A percentile compares a stretch with the other conserved stretches of the same genome.
Evolutionary conservation across 257 asterid genomes (phyloP).

Genomic region (Primulina eburnea): DNA sequence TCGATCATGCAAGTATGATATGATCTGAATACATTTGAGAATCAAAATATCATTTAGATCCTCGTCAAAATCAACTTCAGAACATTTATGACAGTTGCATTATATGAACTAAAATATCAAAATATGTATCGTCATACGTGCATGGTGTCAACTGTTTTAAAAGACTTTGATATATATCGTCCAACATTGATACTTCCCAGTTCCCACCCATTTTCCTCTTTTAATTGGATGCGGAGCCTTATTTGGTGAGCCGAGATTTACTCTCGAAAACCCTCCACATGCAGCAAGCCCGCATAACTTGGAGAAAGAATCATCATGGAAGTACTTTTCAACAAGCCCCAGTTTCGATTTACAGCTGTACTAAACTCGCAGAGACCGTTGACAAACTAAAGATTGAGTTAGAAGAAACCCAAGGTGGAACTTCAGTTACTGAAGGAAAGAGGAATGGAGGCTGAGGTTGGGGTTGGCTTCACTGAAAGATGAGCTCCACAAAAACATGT

Average conservation of each 20-base stretch:
- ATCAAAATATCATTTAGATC: too few relatives aligned
- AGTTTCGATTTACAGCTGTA: slow-evolving; percentile 18
- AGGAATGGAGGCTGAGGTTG: slow-evolving; percentile 70
- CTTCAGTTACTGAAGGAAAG: slow-evolving; percentile 55
- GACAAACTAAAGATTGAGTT: slow-evolving; percentile 60
- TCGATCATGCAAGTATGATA: too few relatives aligned
- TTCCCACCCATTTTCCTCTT: slow-evolving; percentile 73
- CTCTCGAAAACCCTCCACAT: slow-evolving; percentile 35
- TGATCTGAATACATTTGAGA: too few relatives aligned
- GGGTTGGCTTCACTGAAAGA: slow-evolving; percentile 72
- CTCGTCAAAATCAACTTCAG: too few relatives aligned
- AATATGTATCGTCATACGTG: too few relatives aligned
- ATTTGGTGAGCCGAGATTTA: slow-evolving; percentile 43
- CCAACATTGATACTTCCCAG: slow-evolving; percentile 56
- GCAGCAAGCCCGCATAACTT: slow-evolving; percentile 31
- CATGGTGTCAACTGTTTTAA: too few relatives aligned
- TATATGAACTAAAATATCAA: too few relatives aligned
- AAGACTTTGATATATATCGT: neutral
- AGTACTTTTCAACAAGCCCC: slow-evolving; percentile 23
- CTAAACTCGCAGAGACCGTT: slow-evolving; percentile 28
- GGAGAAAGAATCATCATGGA: slow-evolving; percentile 13
- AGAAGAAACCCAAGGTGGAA: slow-evolving; percentile 57
- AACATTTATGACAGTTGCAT: too few relatives aligned
- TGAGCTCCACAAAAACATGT: slow-evolving; percentile 79
- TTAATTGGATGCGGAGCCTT: slow-evolving; percentile 85